phyloP scores from a whole-genome alignment of 768 basidiomycete genomes.

The Dentipellis sp. region DNA sequence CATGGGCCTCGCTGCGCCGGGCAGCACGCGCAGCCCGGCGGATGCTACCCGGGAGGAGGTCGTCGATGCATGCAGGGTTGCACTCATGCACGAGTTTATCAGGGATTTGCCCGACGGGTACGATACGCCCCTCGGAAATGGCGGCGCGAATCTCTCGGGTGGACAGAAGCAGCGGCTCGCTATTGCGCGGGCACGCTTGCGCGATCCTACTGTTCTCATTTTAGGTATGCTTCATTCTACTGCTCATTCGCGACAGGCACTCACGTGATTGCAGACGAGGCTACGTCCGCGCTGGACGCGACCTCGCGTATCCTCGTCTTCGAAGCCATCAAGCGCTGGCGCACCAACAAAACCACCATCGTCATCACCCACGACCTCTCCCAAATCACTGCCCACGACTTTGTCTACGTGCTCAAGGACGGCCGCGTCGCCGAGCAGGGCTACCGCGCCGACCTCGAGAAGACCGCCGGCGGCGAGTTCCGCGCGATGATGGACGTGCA shows the following conservation, averaged over 20 bases:
- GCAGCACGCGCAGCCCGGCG: slow-evolving; percentile 28
- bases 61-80: slow-evolving; percentile 71
- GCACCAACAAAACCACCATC: slow-evolving; percentile 75
- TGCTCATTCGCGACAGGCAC: background rate
- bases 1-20: slow-evolving; percentile 52
- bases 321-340: slow-evolving; percentile 59
- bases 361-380: slow-evolving; percentile 95
- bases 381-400: slow-evolving; percentile 67
- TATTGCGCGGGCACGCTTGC: slow-evolving; percentile 75
- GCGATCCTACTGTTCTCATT: slow-evolving; percentile 83
- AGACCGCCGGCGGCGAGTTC: slow-evolving; percentile 52
- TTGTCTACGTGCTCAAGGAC: slow-evolving; percentile 85
- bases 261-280: slow-evolving; percentile 46
- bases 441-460: slow-evolving; percentile 72
- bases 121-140: slow-evolving; percentile 68
- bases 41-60: slow-evolving; percentile 63
- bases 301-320: slow-evolving; percentile 83
- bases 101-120: slow-evolving; percentile 80
- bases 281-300: slow-evolving; percentile 77
- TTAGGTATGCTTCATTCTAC: slow-evolving; percentile 53
- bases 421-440: slow-evolving; percentile 84
- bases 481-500: slow-evolving; percentile 55
- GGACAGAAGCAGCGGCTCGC: slow-evolving; percentile 90
- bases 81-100: slow-evolving; percentile 84
- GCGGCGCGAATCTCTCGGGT: slow-evolving; percentile 75